Evolutionary conservation across 495 filamentous ascomycete species (phyloP).

Genomic region (Paragyromitra xinjiangensis): DNA sequence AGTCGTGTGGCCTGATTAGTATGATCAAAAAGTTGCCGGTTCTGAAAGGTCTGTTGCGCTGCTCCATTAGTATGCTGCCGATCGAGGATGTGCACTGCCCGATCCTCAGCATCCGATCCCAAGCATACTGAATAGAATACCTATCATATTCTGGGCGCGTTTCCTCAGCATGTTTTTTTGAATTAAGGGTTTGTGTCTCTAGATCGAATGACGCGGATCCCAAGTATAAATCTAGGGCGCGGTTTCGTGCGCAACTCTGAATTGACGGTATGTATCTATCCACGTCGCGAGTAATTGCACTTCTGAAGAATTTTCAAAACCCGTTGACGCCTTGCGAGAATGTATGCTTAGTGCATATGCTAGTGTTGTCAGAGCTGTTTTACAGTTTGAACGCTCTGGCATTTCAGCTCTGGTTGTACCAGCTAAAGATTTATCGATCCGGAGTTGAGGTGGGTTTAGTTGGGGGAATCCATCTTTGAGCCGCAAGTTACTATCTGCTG

Average conservation of each 20-base stretch:
- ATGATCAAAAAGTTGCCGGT: background rate
- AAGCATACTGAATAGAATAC: background rate
- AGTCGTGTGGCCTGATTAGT: no score
- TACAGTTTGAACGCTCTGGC: no score
- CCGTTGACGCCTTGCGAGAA: no score
- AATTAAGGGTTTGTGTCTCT: background rate
- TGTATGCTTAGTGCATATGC: no score
- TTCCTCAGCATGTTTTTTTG: background rate
- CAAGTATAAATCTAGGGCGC: background rate
- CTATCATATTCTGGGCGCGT: background rate
- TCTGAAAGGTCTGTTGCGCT: background rate
- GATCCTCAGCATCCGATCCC: background rate
- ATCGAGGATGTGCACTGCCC: background rate
- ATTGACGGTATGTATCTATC: background rate
- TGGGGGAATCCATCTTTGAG: no score
- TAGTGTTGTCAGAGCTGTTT: no score
- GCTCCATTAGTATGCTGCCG: background rate
- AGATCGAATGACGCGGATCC: background rate
- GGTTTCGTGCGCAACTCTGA: background rate
- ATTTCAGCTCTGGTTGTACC: no score
- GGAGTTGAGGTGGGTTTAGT: no score
- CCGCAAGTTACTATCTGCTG: no score
- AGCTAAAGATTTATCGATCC: no score
- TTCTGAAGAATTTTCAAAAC: no score
- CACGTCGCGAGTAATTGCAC: background rate